Conservation (phyloP, 1,284 basidiomycete genomes). For the Laetiporus sulphureus region DNA sequence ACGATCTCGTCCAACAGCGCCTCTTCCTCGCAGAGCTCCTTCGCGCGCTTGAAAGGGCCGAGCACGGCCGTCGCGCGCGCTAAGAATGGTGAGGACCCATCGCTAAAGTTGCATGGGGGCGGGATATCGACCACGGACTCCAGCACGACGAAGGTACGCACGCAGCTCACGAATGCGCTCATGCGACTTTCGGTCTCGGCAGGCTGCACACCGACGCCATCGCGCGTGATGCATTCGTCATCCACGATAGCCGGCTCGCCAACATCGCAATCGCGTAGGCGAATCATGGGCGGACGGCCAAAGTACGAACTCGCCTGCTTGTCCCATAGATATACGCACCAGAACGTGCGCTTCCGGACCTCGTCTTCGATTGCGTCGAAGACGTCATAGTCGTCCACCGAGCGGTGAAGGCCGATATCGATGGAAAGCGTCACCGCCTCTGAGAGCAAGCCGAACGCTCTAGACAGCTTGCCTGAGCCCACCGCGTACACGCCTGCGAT, state of each 20-base stretch:
- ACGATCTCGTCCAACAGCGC: slow-evolving; percentile 74
- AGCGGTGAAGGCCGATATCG: slow-evolving; percentile 83
- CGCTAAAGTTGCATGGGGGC: slow-evolving; percentile 51
- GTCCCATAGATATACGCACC: slow-evolving; percentile 92
- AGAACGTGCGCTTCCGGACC: slow-evolving; percentile 86
- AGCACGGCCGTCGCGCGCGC: slow-evolving; percentile 50
- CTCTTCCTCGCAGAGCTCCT: slow-evolving; percentile 75
- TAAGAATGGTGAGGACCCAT: slow-evolving; percentile 50
- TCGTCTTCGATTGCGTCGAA: slow-evolving; percentile 86
- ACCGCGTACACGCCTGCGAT: slow-evolving; percentile 85
- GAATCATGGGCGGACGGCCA: slow-evolving; percentile 79
- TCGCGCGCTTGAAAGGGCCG: slow-evolving; percentile 44
- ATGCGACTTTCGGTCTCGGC: slow-evolving; percentile 68
- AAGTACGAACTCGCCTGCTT: slow-evolving; percentile 83
- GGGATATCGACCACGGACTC: slow-evolving; percentile 73
- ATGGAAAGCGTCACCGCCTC: slow-evolving; percentile 80
- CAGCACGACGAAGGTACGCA: slow-evolving; percentile 78
- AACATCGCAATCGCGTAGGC: slow-evolving; percentile 82
- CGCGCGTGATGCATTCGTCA: slow-evolving; percentile 79
- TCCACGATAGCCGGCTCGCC: slow-evolving; percentile 79
- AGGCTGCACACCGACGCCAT: slow-evolving; percentile 62
- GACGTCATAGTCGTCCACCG: slow-evolving; percentile 81
- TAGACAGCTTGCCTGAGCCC: slow-evolving; percentile 81
- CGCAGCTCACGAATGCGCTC: slow-evolving; percentile 68
- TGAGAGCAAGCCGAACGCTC: slow-evolving; percentile 76